Conservation (phyloP, 768 basidiomycete genomes). For the Naganishia antarctica region DNA sequence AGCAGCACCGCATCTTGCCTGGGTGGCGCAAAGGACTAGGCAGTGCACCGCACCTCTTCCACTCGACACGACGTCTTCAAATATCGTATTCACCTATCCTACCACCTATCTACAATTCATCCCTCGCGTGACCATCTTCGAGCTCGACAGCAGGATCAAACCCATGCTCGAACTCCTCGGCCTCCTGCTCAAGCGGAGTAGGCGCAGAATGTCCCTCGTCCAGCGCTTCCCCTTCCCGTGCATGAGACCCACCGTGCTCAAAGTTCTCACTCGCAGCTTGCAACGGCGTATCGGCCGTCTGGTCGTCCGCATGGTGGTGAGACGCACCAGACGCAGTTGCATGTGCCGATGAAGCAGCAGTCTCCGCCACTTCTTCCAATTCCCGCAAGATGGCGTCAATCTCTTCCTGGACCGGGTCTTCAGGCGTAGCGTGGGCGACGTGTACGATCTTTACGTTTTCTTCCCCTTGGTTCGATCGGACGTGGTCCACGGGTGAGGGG, state of each 20-base stretch:
- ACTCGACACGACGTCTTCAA: too few relatives aligned
- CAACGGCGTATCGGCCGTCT: slow-evolving; percentile 23
- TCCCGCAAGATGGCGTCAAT: not conserved
- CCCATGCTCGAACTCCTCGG: slow-evolving; percentile 25
- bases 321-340: not conserved
- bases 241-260: slow-evolving; percentile 20
- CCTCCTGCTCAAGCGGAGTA: slow-evolving; percentile 28
- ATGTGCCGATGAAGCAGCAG: not conserved
- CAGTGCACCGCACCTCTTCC: too few relatives aligned
- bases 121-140: slow-evolving; percentile 13
- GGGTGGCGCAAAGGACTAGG: too few relatives aligned
- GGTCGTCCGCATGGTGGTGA: slow-evolving; percentile 1
- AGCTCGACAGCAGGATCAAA: slow-evolving; percentile 5
- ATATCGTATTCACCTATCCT: too few relatives aligned
- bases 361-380: slow-evolving; percentile 5
- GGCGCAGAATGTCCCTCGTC: slow-evolving; percentile 21
- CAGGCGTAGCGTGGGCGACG: slow-evolving; percentile 1
- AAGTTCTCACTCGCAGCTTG: slow-evolving; percentile 18
- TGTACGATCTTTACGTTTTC: slow-evolving; percentile 8
- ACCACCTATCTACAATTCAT: slow-evolving; percentile 25
- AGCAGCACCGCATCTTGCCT: too few relatives aligned
- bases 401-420: slow-evolving; percentile 12
- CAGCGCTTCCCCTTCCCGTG: not conserved
- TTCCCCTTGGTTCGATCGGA: too few relatives aligned
- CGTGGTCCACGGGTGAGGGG: slow-evolving; percentile 1